Percentiles rank a stretch among this genome's conserved stretches.
phyloP scores from a whole-genome alignment of 352 stramenopile species.

The Phytophthora lateralis region DNA sequence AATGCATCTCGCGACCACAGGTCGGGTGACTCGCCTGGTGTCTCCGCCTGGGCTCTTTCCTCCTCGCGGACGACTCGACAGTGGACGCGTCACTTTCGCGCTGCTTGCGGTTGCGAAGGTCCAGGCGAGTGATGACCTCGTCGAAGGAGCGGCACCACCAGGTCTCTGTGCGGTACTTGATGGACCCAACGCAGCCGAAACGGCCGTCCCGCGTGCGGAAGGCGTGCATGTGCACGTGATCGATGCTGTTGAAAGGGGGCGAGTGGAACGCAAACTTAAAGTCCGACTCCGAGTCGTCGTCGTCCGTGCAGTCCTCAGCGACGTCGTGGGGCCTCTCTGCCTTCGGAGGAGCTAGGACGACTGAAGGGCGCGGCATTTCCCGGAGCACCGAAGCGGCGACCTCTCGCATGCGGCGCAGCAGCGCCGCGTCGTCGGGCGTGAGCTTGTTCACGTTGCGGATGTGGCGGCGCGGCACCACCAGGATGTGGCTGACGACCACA shows the following conservation, averaged over 20 bases:
- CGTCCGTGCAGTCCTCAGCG: constrained; percentile 18
- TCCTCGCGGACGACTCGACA: constrained; percentile 9
- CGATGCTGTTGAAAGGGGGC: constrained; percentile 90
- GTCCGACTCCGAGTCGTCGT: constrained; percentile 42
- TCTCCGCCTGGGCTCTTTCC: constrained; percentile 18
- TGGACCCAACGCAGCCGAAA: constrained; percentile 68
- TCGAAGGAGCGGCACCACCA: constrained; percentile 89
- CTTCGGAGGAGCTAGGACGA: constrained; percentile 24
- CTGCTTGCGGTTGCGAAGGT: constrained; percentile 21
- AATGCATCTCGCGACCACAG: constrained; percentile 16
- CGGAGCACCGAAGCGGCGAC: constrained; percentile 64
- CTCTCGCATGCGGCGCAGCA: constrained; percentile 75
- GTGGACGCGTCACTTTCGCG: constrained; percentile 8
- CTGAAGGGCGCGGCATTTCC: constrained; percentile 36
- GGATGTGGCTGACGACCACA: constrained; percentile 73
- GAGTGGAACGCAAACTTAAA: constrained; percentile 86
- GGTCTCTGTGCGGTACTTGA: constrained; percentile 88
- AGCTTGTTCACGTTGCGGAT: constrained; percentile 89
- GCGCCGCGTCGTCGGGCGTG: constrained; percentile 53
- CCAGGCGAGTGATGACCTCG: constrained; percentile 62
- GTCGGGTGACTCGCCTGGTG: constrained; percentile 27
- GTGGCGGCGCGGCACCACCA: constrained; percentile 84
- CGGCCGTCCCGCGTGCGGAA: constrained; percentile 66
- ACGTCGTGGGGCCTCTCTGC: constrained; percentile 22
- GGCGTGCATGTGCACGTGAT: constrained; percentile 91